These are phyloP conservation scores for Clarireedia homoeocarpa DNA, from an alignment of 2,329 filamentous ascomycete species.

Conservation along the genomic window DNA sequence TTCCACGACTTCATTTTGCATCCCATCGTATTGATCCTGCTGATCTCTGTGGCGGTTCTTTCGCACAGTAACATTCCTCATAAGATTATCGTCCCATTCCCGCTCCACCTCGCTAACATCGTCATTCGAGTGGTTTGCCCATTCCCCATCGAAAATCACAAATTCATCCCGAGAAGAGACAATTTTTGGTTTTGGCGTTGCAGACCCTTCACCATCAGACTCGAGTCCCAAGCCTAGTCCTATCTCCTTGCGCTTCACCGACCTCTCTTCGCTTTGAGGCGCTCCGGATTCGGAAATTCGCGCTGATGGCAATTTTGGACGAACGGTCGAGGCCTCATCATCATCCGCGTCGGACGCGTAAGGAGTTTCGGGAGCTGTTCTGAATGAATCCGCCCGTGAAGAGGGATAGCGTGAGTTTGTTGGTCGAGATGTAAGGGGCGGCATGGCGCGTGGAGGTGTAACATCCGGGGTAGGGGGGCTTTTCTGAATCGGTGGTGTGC, in stretches of 20 bases:
- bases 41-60: slow-evolving; percentile 29
- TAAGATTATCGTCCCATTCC: slow-evolving; percentile 48
- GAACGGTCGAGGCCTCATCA: slow-evolving; percentile 38
- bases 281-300: slow-evolving; percentile 19
- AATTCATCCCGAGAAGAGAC: slow-evolving; percentile 40
- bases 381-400: slow-evolving; percentile 56
- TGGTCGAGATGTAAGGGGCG: slow-evolving; percentile 40
- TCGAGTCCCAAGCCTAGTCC: slow-evolving; percentile 32
- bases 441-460: slow-evolving; percentile 55
- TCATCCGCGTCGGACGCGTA: slow-evolving; percentile 54
- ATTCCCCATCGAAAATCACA: slow-evolving; percentile 51
- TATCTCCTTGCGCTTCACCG: slow-evolving; percentile 22
- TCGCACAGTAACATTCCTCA: slow-evolving; percentile 46
- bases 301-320: slow-evolving; percentile 25
- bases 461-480: slow-evolving; percentile 70
- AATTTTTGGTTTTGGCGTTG: slow-evolving; percentile 25
- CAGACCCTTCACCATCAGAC: slow-evolving; percentile 30
- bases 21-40: slow-evolving; percentile 15
- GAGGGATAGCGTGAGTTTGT: slow-evolving; percentile 37
- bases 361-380: slow-evolving; percentile 59
- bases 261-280: slow-evolving; percentile 11
- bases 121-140: slow-evolving; percentile 33
- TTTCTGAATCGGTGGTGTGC: slow-evolving; percentile 56
- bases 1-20: slow-evolving; percentile 39
- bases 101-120: slow-evolving; percentile 39